Conservation (phyloP, 2,329 filamentous ascomycete genomes). For the Aureobasidium pullulans region DNA sequence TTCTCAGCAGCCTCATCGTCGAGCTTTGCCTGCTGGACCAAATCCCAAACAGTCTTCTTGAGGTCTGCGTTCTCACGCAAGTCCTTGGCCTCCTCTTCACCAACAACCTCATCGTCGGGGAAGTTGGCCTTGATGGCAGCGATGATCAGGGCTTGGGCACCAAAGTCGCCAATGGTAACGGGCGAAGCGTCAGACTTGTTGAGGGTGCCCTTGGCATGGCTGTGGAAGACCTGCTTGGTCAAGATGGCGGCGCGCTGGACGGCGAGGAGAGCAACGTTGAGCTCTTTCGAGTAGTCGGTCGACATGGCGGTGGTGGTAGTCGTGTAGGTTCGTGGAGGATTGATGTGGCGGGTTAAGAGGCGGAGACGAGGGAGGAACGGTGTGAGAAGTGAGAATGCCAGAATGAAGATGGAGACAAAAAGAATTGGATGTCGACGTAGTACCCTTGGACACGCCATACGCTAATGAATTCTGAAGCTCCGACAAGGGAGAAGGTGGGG, state of each 20-base stretch:
- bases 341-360: slow-evolving; percentile 29
- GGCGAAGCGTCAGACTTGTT: slow-evolving; percentile 94
- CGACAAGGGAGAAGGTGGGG: slow-evolving; percentile 8
- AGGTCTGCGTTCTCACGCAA: slow-evolving; percentile 65
- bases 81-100: slow-evolving; percentile 83
- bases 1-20: slow-evolving; percentile 58
- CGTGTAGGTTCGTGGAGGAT: slow-evolving; percentile 12
- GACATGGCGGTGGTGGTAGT: slow-evolving; percentile 26
- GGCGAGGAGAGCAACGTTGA: slow-evolving; percentile 76
- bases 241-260: slow-evolving; percentile 75
- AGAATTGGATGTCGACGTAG: slow-evolving; percentile 9
- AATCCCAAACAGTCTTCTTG: slow-evolving; percentile 71
- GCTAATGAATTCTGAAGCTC: slow-evolving; percentile 12
- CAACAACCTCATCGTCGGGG: slow-evolving; percentile 83
- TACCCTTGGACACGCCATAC: slow-evolving; percentile 4
- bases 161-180: slow-evolving; percentile 96
- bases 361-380: slow-evolving; percentile 36
- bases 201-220: slow-evolving; percentile 88
- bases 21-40: slow-evolving; percentile 67
- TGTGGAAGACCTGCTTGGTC: slow-evolving; percentile 71
- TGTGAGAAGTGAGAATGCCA: slow-evolving; percentile 36
- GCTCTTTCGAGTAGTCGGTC: slow-evolving; percentile 64
- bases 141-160: slow-evolving; percentile 94
- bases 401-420: slow-evolving; percentile 28
- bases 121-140: slow-evolving; percentile 82